Percentiles rank a stretch among this genome's conserved stretches.
Evolutionary conservation across 768 basidiomycete species (phyloP).

Genomic region (Cystobasidium tubakii): DNA sequence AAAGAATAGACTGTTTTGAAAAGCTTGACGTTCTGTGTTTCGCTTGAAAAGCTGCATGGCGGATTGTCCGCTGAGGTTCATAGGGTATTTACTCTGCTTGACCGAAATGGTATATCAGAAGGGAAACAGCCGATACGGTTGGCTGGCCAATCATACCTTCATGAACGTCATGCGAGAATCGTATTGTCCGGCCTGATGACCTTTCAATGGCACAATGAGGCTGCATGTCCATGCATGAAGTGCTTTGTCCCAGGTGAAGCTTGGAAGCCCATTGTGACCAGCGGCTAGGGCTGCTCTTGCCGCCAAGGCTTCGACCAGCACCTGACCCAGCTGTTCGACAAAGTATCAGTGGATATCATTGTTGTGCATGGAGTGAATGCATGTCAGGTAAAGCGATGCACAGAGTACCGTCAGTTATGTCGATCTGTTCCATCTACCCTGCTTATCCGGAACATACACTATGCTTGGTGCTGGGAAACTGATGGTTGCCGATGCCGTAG

Average conservation of each 20-base stretch:
- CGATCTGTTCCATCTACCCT: not conserved
- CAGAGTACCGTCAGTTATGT: not conserved
- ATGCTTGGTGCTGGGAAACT: slow-evolving; percentile 10
- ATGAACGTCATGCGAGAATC: slow-evolving; percentile 1
- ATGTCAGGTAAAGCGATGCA: no score
- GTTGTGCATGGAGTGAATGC: no score
- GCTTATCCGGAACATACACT: not conserved
- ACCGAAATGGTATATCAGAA: not conserved
- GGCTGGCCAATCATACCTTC: slow-evolving; percentile 2
- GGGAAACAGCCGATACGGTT: no score
- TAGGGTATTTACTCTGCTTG: slow-evolving; percentile 2
- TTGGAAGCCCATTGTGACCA: not conserved
- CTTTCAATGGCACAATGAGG: not conserved
- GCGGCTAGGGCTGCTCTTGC: not conserved
- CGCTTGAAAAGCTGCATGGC: slow-evolving; percentile 1
- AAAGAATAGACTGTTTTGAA: not conserved
- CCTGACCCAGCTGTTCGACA: not conserved
- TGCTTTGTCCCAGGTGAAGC: not conserved
- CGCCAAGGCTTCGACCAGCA: not conserved
- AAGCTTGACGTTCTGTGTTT: not conserved
- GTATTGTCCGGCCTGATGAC: not conserved
- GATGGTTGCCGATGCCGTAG: slow-evolving; percentile 9
- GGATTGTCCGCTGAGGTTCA: slow-evolving; percentile 2
- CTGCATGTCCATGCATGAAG: slow-evolving; percentile 1
- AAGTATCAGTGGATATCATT: not conserved